A percentile compares a stretch with the other conserved stretches of the same genome.
Conservation (phyloP, 2,329 filamentous ascomycete species). For the Hyphodiscus sp. region DNA sequence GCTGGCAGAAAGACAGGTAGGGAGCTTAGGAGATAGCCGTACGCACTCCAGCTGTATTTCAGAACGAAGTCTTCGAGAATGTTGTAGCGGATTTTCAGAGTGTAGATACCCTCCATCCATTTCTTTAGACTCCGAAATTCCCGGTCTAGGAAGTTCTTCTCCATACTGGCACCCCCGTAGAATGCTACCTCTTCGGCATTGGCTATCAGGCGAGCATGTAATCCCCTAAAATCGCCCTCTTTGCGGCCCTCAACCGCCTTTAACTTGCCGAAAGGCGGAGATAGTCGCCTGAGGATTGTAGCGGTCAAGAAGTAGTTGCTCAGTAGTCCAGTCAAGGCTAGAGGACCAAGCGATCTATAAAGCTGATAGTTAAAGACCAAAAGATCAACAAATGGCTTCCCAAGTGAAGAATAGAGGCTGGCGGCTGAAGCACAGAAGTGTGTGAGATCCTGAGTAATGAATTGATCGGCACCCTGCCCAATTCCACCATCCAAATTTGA, state of each 20-base stretch:
- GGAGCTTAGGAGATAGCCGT: constrained; percentile 89
- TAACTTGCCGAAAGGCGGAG: constrained; percentile 92
- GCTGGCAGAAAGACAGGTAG: constrained; percentile 90
- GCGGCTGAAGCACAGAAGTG: constrained; percentile 91
- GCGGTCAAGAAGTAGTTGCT: constrained; percentile 94
- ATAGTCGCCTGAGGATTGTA: constrained; percentile 78
- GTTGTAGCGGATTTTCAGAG: constrained; percentile 95
- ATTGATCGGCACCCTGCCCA: constrained; percentile 88
- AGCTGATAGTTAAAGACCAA: constrained; percentile 98
- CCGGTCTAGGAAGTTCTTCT: constrained; percentile 84
- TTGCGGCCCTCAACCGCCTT: constrained; percentile 93
- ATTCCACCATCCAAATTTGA: constrained; percentile 89
- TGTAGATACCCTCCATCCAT: constrained; percentile 99
- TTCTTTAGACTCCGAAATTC: constrained; percentile 89
- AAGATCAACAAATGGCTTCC: constrained; percentile 96
- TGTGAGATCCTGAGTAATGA: constrained; percentile 94
- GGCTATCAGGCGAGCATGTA: constrained; percentile 87
- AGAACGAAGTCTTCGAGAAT: constrained; percentile 97
- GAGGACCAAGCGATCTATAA: constrained; percentile 80
- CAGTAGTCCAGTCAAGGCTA: constrained; percentile 78
- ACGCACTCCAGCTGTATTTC: constrained; percentile 98
- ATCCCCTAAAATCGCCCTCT: constrained; percentile 87
- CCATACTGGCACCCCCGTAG: constrained; percentile 91
- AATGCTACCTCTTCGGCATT: constrained; percentile 98
- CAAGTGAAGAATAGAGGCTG: constrained; percentile 87